Evolutionary conservation across 164 flowering plant species (phyloP).

Genomic region (Vitis cinerea): DNA sequence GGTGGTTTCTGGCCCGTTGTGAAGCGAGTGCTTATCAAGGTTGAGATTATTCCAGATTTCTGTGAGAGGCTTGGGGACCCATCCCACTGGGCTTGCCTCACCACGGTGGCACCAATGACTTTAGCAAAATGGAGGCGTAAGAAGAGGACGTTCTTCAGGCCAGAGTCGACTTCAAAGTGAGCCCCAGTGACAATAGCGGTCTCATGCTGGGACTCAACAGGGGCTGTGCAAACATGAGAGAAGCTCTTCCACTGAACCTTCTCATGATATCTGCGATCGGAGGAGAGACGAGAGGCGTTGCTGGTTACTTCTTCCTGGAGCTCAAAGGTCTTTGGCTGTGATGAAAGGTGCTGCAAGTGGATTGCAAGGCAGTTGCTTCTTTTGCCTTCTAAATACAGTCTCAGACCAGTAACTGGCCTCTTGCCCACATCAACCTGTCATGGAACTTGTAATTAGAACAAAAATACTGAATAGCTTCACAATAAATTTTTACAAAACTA

Average conservation of each 20-base stretch:
- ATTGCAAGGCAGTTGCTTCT: constrained; percentile 46
- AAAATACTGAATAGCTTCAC: background rate
- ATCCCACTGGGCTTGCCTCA: constrained; percentile 26
- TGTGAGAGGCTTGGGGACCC: constrained; percentile 28
- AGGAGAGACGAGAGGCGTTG: background rate
- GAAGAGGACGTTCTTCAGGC: constrained; percentile 29
- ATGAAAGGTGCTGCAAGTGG: constrained; percentile 53
- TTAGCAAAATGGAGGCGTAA: constrained; percentile 33
- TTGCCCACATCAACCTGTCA: constrained; percentile 49
- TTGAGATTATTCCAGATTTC: constrained; percentile 31
- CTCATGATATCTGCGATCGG: constrained; percentile 31
- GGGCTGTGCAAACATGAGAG: constrained; percentile 43
- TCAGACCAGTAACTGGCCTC: constrained; percentile 50
- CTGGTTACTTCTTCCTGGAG: constrained; percentile 17
- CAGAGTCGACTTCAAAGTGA: constrained; percentile 32
- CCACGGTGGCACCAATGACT: constrained; percentile 18
- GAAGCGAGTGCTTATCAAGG: constrained; percentile 34
- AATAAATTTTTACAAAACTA: background rate
- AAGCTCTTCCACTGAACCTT: constrained; percentile 36
- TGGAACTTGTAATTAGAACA: background rate
- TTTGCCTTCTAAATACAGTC: constrained; percentile 47
- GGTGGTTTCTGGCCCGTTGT: constrained; percentile 19
- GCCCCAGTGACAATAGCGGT: constrained; percentile 36
- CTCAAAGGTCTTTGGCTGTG: constrained; percentile 39
- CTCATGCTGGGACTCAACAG: constrained; percentile 32